These are phyloP conservation scores for Xylaria polymorpha DNA, from an alignment of 2,329 filamentous ascomycete species.

Conservation along the genomic window DNA sequence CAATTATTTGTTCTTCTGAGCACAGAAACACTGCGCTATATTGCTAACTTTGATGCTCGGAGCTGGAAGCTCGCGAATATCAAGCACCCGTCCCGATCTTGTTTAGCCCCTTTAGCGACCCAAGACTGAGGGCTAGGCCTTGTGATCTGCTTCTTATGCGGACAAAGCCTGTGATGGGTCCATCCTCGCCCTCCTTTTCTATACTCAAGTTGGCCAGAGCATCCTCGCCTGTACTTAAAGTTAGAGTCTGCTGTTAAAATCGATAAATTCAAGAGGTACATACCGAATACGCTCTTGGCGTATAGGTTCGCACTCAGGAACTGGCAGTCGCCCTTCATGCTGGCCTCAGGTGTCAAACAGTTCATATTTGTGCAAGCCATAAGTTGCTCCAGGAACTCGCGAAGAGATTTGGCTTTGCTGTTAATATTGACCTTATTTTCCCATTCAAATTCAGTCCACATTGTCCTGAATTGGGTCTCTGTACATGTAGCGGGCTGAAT, in stretches of 20 bases:
- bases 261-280: slow-evolving; percentile 55
- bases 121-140: slow-evolving; percentile 91
- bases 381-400: slow-evolving; percentile 91
- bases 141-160: slow-evolving; percentile 97
- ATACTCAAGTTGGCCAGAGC: slow-evolving; percentile 97
- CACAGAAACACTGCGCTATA: slow-evolving; percentile 6
- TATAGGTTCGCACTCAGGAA: slow-evolving; percentile 98
- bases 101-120: slow-evolving; percentile 93
- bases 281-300: slow-evolving; percentile 97
- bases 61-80: slow-evolving; percentile 16
- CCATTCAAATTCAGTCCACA: slow-evolving; percentile 99
- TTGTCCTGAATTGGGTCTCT: slow-evolving; percentile 98
- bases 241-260: slow-evolving; percentile 33
- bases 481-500: slow-evolving; percentile 97
- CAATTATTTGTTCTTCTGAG: slow-evolving; percentile 16
- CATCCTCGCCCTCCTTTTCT: slow-evolving; percentile 95
- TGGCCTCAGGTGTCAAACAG: slow-evolving; percentile 95
- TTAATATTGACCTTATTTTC: slow-evolving; percentile 99
- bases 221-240: slow-evolving; percentile 85
- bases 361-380: slow-evolving; percentile 99
- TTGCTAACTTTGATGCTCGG: slow-evolving; percentile 28
- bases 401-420: slow-evolving; percentile 90
- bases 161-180: slow-evolving; percentile 95
- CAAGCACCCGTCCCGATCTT: slow-evolving; percentile 69
- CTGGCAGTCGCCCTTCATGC: slow-evolving; percentile 95